Conservation (phyloP, 1,284 basidiomycete species). For the Apiotrichum veenhuisii region DNA sequence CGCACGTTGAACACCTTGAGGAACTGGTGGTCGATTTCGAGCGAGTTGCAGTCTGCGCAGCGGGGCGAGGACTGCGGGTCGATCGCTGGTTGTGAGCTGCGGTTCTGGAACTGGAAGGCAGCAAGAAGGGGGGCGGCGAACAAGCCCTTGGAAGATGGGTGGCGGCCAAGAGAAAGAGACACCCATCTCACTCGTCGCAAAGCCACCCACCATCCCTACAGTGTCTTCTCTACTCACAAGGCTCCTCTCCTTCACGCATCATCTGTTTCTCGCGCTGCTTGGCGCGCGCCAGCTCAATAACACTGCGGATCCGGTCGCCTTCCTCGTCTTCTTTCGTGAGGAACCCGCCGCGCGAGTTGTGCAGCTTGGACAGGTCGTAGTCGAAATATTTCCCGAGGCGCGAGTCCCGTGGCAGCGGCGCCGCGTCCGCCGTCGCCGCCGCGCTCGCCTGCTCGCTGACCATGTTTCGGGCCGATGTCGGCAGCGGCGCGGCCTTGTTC, state of each 20-base stretch:
- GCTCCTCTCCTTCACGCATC: slow-evolving; percentile 71
- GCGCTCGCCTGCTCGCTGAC: slow-evolving; percentile 30
- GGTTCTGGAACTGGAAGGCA: too few relatives aligned
- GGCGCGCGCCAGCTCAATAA: slow-evolving; percentile 68
- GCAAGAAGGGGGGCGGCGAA: too few relatives aligned
- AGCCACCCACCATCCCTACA: too few relatives aligned
- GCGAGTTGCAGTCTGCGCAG: slow-evolving; percentile 73
- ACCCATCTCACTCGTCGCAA: too few relatives aligned
- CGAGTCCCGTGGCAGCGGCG: slow-evolving; percentile 43
- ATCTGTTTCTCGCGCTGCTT: slow-evolving; percentile 65
- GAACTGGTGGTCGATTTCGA: slow-evolving; percentile 79
- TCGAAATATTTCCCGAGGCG: slow-evolving; percentile 72
- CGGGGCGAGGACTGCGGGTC: slow-evolving; percentile 67
- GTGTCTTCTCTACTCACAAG: too few relatives aligned
- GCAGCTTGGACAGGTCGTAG: slow-evolving; percentile 91
- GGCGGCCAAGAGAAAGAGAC: too few relatives aligned
- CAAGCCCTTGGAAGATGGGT: too few relatives aligned
- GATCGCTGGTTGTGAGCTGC: slow-evolving; percentile 29
- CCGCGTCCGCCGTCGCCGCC: slow-evolving; percentile 13
- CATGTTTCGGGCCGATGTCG: slow-evolving; percentile 41
- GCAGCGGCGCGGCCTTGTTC: slow-evolving; percentile 30
- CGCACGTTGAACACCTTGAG: slow-evolving; percentile 71
- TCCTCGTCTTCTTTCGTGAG: slow-evolving; percentile 55
- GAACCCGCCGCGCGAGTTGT: slow-evolving; percentile 91
- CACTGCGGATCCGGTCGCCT: slow-evolving; percentile 53